Base-by-base conservation (phyloP, 441 rosid genomes). In the Gossypium davidsonii region DNA sequence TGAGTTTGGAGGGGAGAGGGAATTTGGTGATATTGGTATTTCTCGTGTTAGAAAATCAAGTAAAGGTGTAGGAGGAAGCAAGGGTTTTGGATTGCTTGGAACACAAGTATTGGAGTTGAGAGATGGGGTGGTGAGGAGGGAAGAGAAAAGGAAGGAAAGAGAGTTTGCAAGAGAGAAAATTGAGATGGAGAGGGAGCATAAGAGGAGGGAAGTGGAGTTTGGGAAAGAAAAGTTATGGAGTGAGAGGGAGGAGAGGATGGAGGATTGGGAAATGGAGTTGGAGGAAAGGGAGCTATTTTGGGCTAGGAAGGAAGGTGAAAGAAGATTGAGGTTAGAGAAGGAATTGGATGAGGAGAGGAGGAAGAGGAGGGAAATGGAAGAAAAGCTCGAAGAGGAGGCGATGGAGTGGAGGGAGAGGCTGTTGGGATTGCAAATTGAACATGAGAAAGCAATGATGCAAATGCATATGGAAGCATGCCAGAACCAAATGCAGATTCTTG, bases 381-480 rank as follows among this genome's bases (percentile, higher is more conserved):
- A 86, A 83, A 85, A 82, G 81, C 82, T 85, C 73, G 91, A 88
- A 79, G 89, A 88, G 73, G 96, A 90, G 66, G 93, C 89, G 82
- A 90, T 90, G 91, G 90, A 88, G 10, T 87, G 93, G 96, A 82
- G 81, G 85, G 91, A 85, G 81, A 82, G 81, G 76, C 79, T 87
- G 85, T 6, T 81, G 21, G 85, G 76, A 18, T 76, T 87, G 89
- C 91, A 90, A 76, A 78, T 90, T 10, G 91, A 88, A 74, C 96
- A 88, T 6, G 96, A 90, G 83, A 90, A 88, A 78, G 76, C 86
- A 25, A 85, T 87, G 86, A 83, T 88, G 89, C 93, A 87, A 73
- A 82, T 90, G 85, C 93, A 90, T n/a, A 91, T 86, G 0, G 93
- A 88, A 64, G 92, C 90, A 0, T 87, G 87, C 81, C 92, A 88